phyloP scores from a whole-genome alignment of 2,329 filamentous ascomycete genomes.

The Colletotrichum eleusines region DNA sequence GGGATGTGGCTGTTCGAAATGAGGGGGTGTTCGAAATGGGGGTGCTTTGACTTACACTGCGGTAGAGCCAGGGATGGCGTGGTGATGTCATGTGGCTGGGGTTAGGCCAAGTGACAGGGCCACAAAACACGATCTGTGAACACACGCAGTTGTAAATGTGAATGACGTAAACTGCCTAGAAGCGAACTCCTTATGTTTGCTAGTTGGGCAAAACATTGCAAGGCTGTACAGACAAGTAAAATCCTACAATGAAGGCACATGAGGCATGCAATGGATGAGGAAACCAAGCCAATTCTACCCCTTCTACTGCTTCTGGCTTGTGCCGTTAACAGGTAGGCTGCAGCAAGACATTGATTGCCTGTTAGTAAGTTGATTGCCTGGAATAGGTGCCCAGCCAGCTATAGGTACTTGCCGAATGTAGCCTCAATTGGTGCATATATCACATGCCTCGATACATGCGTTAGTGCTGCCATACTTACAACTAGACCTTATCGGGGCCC shows the following conservation, averaged over 20 bases:
- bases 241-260: background rate
- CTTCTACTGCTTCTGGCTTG: background rate
- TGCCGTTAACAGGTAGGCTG: background rate
- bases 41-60: background rate
- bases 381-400: background rate
- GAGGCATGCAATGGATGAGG: background rate
- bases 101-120: background rate
- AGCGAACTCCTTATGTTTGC: background rate
- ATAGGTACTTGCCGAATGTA: background rate
- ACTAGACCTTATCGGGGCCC: background rate
- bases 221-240: background rate
- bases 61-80: constrained; percentile 1
- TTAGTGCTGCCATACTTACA: too few relatives aligned
- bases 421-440: constrained; percentile 12
- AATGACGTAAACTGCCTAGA: background rate
- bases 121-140: background rate
- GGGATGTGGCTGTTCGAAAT: too few relatives aligned
- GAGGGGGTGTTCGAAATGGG: too few relatives aligned
- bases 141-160: background rate
- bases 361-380: background rate
- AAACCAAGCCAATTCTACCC: background rate
- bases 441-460: too few relatives aligned
- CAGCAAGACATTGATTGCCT: background rate
- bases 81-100: constrained; percentile 10
- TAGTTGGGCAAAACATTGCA: background rate